Base-by-base conservation (phyloP, 129 eudicot species). In the Arctium lappa region DNA sequence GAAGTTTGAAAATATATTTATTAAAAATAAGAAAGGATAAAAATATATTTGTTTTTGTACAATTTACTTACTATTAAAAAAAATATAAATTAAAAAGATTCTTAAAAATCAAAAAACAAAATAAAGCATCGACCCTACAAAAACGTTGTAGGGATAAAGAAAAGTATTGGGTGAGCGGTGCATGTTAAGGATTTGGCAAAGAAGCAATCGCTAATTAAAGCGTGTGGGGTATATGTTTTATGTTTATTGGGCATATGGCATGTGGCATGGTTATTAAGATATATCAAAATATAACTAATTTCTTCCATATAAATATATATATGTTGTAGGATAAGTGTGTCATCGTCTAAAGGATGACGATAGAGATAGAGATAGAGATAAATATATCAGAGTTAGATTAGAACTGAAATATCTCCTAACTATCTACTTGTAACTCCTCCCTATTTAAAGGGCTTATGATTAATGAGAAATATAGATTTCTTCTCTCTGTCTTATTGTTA, bases 141-240 rank as follows among this genome's bases (percentile, higher is more conserved):
- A 46, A 46, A 46, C 3, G 9, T 3, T 10, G 12, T 46, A 46
- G 56, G 3, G 27, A 65, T 74, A 60, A 74, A 74, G 27, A 73
- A 81, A 81, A 9, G 56, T 16, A 39, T 62, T 81, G 27, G 37
- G 71, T 75, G 81, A 30, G 75, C 75, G 81, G 60, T 82, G 76
- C 81, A 82, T 68, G 86, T 82, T 68, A 82, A 69, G 10, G 81
- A 82, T 82, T 22, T 82, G 77, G 86, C 40, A 39, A 22, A 68
- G 62, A 75, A 53, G 34, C 39, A 46, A 76, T 36, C 71, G 53
- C 71, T 68, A 82, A 82, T 75, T n/a, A 82, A 82, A 56, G 69
- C 86, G 85, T 75, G 85, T 82, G 85, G 85, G 81, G 85, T 82
- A 75, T 68, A 75, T 34, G 27, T 22, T 38, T 74, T 65, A 44